These are phyloP conservation scores for Hirsutella thompsonii DNA, from an alignment of 2,329 filamentous ascomycete genomes.

Conservation along the genomic window DNA sequence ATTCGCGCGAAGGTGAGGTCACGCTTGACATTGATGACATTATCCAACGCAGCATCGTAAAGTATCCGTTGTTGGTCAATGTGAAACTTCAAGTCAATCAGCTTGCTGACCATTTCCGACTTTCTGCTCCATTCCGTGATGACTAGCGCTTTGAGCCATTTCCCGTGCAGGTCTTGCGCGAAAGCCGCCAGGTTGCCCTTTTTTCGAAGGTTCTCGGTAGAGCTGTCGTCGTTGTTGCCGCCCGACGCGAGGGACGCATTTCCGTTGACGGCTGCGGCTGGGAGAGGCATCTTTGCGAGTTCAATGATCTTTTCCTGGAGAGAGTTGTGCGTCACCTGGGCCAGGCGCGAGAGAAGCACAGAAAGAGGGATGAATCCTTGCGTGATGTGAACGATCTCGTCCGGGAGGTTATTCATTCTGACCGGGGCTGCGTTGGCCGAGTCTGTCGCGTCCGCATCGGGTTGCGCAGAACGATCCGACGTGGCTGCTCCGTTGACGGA, in stretches of 20 bases:
- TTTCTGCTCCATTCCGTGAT: slow-evolving; percentile 83
- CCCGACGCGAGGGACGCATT: slow-evolving; percentile 21
- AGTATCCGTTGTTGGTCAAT: slow-evolving; percentile 48
- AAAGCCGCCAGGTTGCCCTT: slow-evolving; percentile 67
- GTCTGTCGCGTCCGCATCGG: background rate
- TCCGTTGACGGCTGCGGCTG: slow-evolving; percentile 36
- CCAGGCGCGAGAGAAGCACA: slow-evolving; percentile 61
- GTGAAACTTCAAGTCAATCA: slow-evolving; percentile 78
- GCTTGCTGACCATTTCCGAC: slow-evolving; percentile 64
- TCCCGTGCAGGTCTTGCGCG: slow-evolving; percentile 64
- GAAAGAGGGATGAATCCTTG: slow-evolving; percentile 66
- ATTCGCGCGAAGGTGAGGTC: slow-evolving; percentile 61
- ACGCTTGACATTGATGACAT: slow-evolving; percentile 59
- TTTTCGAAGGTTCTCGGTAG: slow-evolving; percentile 57
- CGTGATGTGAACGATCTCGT: slow-evolving; percentile 58
- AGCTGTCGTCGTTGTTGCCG: slow-evolving; percentile 37
- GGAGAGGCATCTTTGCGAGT: slow-evolving; percentile 55
- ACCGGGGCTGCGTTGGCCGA: background rate
- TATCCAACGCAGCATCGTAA: slow-evolving; percentile 47
- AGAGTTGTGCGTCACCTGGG: slow-evolving; percentile 72
- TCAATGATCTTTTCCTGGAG: slow-evolving; percentile 57
- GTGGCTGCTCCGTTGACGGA: slow-evolving; percentile 15
- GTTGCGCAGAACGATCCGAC: slow-evolving; percentile 5
- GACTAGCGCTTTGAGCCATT: slow-evolving; percentile 87
- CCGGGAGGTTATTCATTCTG: slow-evolving; percentile 44